Evolutionary conservation across 257 asterid genomes (phyloP).

Genomic region (Lavandula angustifolia): DNA sequence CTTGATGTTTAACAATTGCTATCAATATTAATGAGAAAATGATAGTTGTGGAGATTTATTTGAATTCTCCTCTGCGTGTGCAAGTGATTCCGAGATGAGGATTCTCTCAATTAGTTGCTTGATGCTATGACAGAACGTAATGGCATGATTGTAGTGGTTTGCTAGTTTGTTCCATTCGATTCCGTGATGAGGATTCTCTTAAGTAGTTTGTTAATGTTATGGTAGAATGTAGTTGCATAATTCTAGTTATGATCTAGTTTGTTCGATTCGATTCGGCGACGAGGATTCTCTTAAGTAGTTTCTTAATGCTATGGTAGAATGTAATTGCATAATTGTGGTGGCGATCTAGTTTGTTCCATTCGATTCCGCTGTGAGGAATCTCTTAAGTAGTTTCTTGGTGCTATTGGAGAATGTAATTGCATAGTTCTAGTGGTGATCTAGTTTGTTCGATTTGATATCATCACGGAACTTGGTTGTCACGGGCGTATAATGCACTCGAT

Average conservation of each 20-base stretch:
- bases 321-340: neutral
- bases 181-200: neutral
- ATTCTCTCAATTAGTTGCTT: too few species aligned
- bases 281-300: neutral
- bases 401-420: neutral
- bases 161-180: too few species aligned
- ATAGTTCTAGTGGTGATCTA: neutral
- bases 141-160: too few species aligned
- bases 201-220: too few species aligned
- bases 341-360: slow-evolving; percentile 21
- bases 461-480: neutral
- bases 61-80: too few species aligned
- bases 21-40: neutral
- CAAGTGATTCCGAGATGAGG: too few species aligned
- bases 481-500: neutral
- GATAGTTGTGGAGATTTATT: neutral
- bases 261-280: neutral
- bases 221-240: too few species aligned
- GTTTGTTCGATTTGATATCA: slow-evolving; percentile 20
- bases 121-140: too few species aligned
- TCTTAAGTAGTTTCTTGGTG: neutral
- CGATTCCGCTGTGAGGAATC: neutral
- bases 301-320: neutral
- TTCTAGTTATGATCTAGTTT: neutral
- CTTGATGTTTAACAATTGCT: neutral